Conservation (phyloP, 257 asterid species). For the Craterostigma plantagineum region DNA sequence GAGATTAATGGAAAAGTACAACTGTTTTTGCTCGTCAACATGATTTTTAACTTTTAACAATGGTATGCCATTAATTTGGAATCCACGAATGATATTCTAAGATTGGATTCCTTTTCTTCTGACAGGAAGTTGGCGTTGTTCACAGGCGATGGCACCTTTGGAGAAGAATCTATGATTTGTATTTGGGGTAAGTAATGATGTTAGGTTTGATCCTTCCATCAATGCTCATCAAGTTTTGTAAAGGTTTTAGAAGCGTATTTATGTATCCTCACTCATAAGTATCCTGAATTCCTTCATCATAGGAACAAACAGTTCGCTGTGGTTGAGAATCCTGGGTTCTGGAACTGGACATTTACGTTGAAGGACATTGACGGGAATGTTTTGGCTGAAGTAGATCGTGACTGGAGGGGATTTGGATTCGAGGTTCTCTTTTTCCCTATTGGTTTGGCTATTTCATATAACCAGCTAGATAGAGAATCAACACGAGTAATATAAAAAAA, state of each 20-base stretch:
- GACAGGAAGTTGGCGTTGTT: conserved; percentile 89
- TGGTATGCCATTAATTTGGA: no score
- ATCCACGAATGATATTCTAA: not conserved
- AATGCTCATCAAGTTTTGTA: not conserved
- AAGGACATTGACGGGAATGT: conserved; percentile 80
- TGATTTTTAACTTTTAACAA: not conserved
- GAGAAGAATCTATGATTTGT: conserved; percentile 85
- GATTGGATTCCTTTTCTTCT: conserved; percentile 4
- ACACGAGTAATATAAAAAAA: no score
- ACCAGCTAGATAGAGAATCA: no score
- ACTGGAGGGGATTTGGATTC: conserved; percentile 94
- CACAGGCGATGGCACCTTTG: conserved; percentile 99
- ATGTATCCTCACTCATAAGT: conserved; percentile 3
- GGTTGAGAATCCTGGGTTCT: conserved; percentile 90
- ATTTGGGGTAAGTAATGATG: conserved; percentile 52
- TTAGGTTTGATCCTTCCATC: not conserved
- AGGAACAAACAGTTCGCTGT: conserved; percentile 84
- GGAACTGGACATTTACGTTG: conserved; percentile 94
- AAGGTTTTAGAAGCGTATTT: not conserved
- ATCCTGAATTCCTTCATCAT: conserved; percentile 11
- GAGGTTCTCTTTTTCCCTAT: conserved; percentile 33
- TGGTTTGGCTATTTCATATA: not conserved
- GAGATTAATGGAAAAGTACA: conserved; percentile 85
- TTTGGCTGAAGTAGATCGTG: conserved; percentile 88
- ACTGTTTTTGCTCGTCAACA: not conserved